Percentiles rank a stretch among this genome's conserved stretches.
Evolutionary conservation across 2,329 filamentous ascomycete species (phyloP).

Genomic region (Dactylellina cionopaga): DNA sequence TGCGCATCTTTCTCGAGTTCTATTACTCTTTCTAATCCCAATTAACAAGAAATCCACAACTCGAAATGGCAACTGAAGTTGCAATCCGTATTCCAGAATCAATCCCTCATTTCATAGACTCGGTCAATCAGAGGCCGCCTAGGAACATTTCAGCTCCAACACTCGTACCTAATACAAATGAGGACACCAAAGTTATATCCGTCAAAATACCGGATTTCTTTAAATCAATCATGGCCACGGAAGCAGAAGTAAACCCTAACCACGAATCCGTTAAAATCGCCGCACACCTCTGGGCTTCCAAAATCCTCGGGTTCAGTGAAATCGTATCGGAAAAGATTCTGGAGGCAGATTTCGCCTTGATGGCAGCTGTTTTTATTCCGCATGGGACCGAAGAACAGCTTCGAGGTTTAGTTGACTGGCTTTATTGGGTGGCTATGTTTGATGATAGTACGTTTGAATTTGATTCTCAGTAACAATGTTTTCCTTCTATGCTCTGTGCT

Average conservation of each 20-base stretch:
- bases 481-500: no score
- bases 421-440: constrained; percentile 13
- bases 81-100: no score
- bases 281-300: not conserved
- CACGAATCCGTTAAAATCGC: not conserved
- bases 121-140: not conserved
- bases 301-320: constrained; percentile 2
- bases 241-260: not conserved
- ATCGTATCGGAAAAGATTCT: constrained; percentile 4
- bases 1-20: no score
- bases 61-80: no score
- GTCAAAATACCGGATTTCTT: constrained; percentile 10
- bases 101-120: not conserved
- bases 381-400: constrained; percentile 5
- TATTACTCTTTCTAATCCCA: no score
- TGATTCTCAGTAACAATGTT: not conserved
- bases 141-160: not conserved
- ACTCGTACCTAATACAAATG: no score
- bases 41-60: no score
- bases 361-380: constrained; percentile 6
- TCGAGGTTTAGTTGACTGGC: constrained; percentile 2
- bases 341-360: constrained; percentile 7
- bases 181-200: not conserved
- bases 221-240: constrained; percentile 18
- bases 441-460: constrained; percentile 36